A percentile compares a stretch with the other conserved stretches of the same genome.
These are phyloP conservation scores for Capsicum baccatum DNA, from an alignment of 257 asterid species.

Conservation along the genomic window DNA sequence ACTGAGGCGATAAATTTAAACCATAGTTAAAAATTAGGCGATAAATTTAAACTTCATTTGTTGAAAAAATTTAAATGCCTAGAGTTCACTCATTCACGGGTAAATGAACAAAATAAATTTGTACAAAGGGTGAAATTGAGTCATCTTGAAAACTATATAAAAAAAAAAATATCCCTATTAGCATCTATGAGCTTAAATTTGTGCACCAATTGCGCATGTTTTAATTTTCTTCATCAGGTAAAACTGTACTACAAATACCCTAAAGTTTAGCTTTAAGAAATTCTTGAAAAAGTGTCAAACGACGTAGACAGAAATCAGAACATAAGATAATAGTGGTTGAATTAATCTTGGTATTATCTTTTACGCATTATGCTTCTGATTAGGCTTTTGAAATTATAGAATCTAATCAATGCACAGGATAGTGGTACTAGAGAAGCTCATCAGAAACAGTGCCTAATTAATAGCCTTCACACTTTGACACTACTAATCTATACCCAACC, in stretches of 20 bases:
- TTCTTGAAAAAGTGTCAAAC: background rate
- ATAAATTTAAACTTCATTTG: too few species aligned
- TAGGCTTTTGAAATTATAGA: slow-evolving; percentile 1
- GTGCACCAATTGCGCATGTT: too few species aligned
- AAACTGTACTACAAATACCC: background rate
- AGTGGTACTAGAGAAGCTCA: background rate
- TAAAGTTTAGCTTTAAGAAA: background rate
- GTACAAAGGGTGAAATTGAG: too few species aligned
- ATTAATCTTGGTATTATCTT: background rate
- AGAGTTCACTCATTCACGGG: too few species aligned
- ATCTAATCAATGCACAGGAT: background rate
- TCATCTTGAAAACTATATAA: too few species aligned
- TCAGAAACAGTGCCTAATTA: background rate
- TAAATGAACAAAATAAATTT: too few species aligned
- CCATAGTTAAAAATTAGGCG: too few species aligned
- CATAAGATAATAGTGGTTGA: background rate
- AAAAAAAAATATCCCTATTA: too few species aligned
- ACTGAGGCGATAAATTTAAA: too few species aligned
- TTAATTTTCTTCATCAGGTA: background rate
- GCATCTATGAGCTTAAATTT: too few species aligned
- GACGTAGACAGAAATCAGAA: background rate
- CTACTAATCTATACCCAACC: background rate
- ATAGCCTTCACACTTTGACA: background rate
- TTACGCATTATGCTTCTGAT: background rate
- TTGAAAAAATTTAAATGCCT: too few species aligned